Evolutionary conservation across 2,329 filamentous ascomycete species (phyloP).

Genomic region (Talaromyces amestolkiae): DNA sequence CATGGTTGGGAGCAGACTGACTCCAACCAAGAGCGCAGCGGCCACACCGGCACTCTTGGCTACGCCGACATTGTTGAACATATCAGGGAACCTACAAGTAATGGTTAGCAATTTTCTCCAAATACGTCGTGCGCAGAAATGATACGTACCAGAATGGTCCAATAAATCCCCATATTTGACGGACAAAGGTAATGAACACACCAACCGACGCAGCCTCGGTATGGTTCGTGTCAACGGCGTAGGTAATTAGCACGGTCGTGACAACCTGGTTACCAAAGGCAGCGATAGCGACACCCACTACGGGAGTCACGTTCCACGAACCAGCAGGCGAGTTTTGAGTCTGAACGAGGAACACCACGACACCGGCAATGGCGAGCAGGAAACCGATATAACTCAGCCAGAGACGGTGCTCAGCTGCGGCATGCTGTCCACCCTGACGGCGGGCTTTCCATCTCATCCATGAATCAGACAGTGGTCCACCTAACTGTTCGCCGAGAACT

Average conservation of each 20-base stretch:
- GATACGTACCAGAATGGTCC: constrained; percentile 46
- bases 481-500: constrained; percentile 59
- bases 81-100: constrained; percentile 31
- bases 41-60: constrained; percentile 31
- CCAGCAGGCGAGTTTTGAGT: constrained; percentile 44
- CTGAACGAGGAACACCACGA: constrained; percentile 57
- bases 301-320: constrained; percentile 56
- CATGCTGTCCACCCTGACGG: constrained; percentile 48
- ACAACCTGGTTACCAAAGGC: constrained; percentile 61
- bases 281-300: constrained; percentile 54
- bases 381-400: constrained; percentile 20
- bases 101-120: background rate
- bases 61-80: constrained; percentile 36
- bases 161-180: constrained; percentile 34
- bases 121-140: constrained; percentile 23
- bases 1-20: constrained; percentile 24
- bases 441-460: constrained; percentile 57
- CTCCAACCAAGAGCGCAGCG: constrained; percentile 30
- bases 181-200: constrained; percentile 16
- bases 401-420: constrained; percentile 17
- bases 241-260: constrained; percentile 61
- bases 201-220: constrained; percentile 34
- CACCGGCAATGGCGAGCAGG: constrained; percentile 45
- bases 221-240: constrained; percentile 14
- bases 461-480: constrained; percentile 53